These are phyloP conservation scores for Phytophthora quininea DNA, from an alignment of 352 stramenopile species.

Conservation along the genomic window DNA sequence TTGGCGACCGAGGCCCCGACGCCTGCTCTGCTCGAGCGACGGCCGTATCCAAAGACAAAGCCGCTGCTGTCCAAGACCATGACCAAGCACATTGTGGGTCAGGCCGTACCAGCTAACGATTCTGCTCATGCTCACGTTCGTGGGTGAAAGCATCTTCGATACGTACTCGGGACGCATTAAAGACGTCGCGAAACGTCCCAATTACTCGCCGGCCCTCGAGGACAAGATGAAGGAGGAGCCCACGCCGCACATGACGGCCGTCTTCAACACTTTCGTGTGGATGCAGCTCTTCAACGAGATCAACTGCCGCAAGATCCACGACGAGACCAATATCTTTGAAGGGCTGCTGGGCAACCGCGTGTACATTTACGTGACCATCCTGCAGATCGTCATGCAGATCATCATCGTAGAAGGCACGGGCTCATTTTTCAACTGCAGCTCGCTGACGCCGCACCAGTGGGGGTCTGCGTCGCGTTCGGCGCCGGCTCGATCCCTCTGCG, in stretches of 20 bases:
- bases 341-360: slow-evolving; percentile 92
- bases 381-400: slow-evolving; percentile 93
- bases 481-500: slow-evolving; percentile 53
- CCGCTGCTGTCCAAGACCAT: slow-evolving; percentile 94
- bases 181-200: slow-evolving; percentile 21
- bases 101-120: slow-evolving; percentile 93
- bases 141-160: slow-evolving; percentile 56
- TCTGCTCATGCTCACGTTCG: slow-evolving; percentile 89
- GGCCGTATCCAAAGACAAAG: slow-evolving; percentile 92
- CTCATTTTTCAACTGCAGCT: slow-evolving; percentile 76
- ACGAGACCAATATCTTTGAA: slow-evolving; percentile 93
- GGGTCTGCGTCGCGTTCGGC: slow-evolving; percentile 60
- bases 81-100: slow-evolving; percentile 95
- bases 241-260: slow-evolving; percentile 93
- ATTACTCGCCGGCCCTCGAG: background rate
- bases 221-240: slow-evolving; percentile 51
- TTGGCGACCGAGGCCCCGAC: slow-evolving; percentile 95
- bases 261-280: slow-evolving; percentile 99
- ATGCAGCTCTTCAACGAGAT: slow-evolving; percentile 94
- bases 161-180: slow-evolving; percentile 50
- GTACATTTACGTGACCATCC: slow-evolving; percentile 91
- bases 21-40: slow-evolving; percentile 89
- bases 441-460: too few relatives aligned
- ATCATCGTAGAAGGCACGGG: slow-evolving; percentile 96
- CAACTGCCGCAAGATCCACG: slow-evolving; percentile 84